phyloP scores from a whole-genome alignment of 2,329 filamentous ascomycete genomes.

The Colletotrichum somersetense region DNA sequence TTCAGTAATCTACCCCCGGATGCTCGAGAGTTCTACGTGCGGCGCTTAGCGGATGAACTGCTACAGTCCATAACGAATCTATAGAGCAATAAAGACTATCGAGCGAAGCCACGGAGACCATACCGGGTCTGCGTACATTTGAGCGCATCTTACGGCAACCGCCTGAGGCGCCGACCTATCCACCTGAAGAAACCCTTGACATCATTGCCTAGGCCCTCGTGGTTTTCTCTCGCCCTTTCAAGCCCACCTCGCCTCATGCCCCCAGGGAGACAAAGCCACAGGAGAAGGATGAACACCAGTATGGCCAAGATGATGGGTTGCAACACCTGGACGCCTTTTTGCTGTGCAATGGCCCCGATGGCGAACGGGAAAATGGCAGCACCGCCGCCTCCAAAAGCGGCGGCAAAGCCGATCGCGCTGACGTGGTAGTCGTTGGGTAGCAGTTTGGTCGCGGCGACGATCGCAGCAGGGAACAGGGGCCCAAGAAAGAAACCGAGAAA shows the following conservation, averaged over 20 bases:
- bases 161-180: not conserved
- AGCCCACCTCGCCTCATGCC: constrained; percentile 55
- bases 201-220: constrained; percentile 53
- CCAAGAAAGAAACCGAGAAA: constrained; percentile 85
- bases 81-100: constrained; percentile 6
- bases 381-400: constrained; percentile 81
- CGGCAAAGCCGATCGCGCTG: constrained; percentile 83
- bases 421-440: constrained; percentile 81
- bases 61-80: constrained; percentile 20
- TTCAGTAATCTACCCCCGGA: constrained; percentile 76
- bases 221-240: constrained; percentile 54
- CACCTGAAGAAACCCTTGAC: constrained; percentile 40
- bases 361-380: constrained; percentile 76
- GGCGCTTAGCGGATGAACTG: constrained; percentile 79
- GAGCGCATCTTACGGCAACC: too few relatives aligned
- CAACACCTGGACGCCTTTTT: constrained; percentile 66
- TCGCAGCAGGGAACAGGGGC: constrained; percentile 80
- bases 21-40: constrained; percentile 80
- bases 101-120: not conserved
- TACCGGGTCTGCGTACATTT: not conserved
- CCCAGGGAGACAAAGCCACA: constrained; percentile 61
- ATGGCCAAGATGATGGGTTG: constrained; percentile 68
- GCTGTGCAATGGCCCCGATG: constrained; percentile 75
- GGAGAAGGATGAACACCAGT: constrained; percentile 57
- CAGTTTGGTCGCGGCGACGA: constrained; percentile 80